Evolutionary conservation across 2,329 filamentous ascomycete genomes (phyloP).

Genomic region (Escovopsis weberi): DNA sequence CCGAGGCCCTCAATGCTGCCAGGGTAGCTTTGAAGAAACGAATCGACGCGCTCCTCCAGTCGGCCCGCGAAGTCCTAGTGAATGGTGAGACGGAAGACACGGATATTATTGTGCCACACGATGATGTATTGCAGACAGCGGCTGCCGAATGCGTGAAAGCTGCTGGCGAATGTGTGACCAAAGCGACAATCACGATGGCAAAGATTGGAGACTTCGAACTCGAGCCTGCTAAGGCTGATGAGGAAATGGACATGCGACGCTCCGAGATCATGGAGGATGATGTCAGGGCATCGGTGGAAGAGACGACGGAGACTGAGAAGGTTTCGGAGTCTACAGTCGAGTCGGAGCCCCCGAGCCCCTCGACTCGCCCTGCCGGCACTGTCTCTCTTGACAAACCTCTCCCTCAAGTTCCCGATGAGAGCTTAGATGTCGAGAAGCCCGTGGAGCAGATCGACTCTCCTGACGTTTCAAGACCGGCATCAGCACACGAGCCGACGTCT

Average conservation of each 20-base stretch:
- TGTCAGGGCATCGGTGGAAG: constrained; percentile 17
- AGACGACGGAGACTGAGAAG: constrained; percentile 20
- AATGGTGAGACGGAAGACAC: constrained; percentile 55
- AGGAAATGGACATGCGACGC: constrained; percentile 42
- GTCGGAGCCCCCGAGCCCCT: constrained; percentile 21
- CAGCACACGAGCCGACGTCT: constrained; percentile 26
- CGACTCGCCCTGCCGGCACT: constrained; percentile 23
- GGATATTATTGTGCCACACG: constrained; percentile 65
- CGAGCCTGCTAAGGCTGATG: constrained; percentile 45
- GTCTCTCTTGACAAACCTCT: constrained; percentile 51
- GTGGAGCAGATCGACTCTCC: constrained; percentile 18
- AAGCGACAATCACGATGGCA: constrained; percentile 74
- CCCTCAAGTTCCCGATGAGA: constrained; percentile 41
- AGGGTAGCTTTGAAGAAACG: constrained; percentile 65
- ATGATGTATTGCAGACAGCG: constrained; percentile 58
- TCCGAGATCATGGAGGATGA: constrained; percentile 29
- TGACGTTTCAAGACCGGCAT: constrained; percentile 28
- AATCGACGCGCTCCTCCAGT: constrained; percentile 66
- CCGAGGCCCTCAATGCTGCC: constrained; percentile 50
- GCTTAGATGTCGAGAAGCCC: constrained; percentile 3
- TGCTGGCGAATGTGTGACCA: constrained; percentile 80
- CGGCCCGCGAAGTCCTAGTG: constrained; percentile 65
- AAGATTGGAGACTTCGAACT: constrained; percentile 84
- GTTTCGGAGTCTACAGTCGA: constrained; percentile 24
- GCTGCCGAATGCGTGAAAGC: constrained; percentile 81